Base-by-base conservation (phyloP, 441 rosid genomes). In the Populus hybrid region DNA sequence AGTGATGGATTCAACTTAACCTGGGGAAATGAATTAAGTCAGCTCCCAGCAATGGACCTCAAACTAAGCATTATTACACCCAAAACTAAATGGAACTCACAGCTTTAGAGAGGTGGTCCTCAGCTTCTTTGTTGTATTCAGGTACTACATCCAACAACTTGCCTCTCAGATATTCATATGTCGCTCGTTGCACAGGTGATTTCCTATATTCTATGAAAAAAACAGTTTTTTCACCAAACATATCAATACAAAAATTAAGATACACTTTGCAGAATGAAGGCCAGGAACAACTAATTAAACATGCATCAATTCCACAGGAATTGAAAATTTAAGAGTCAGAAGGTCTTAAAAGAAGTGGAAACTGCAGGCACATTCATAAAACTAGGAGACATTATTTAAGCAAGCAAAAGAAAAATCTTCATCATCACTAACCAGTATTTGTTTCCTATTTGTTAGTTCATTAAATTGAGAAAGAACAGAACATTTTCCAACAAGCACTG, bases 51-150 rank as follows among this genome's bases (percentile, higher is more conserved):
- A 40, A 71, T 64, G 64, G 83, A 40, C 72, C 57, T 69, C 18
- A 74, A 50, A 67, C 73, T n/a, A 14, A 76, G 35, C 72, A 72
- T 65, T 14, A 46, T 12, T 0, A 46, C 57, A 38, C 11, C 18
- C 67, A 72, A 10, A 35, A 66, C 72, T 11, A 1, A 5, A 65
- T 63, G 77, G 76, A 34, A 24, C 92, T 86, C 79, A 91, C 96
- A 79, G 96, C 91, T 88, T 91, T 91, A 14, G 92, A 89, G 70
- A 91, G 94, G 85, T 89, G 96, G 80, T 90, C 94, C 82, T 91
- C 96, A 20, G 96, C 96, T 82, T 90, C 96, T 81, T 91, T 91
- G 78, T 78, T 85, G 76, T 91, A 91, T 26, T 91, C 92, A 67
- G 92, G 92, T 26, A 87, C 80, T n/a, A 85, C 94, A 86, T 91